phyloP scores from a whole-genome alignment of 1,284 basidiomycete species.

The Golubevia sp. region DNA sequence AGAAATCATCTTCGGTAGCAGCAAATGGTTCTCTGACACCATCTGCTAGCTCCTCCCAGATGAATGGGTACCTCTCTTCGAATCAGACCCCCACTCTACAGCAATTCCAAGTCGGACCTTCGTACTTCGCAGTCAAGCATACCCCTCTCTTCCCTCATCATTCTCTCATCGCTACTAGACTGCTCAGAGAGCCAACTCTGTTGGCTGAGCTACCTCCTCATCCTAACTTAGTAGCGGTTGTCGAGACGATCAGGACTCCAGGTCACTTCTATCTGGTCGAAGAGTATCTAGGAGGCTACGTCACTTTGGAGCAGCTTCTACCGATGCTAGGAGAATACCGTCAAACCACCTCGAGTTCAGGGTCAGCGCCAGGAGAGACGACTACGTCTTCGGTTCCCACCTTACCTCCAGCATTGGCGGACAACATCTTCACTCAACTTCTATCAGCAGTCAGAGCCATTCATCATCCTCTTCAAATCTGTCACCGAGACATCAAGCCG shows the following conservation, averaged over 20 bases:
- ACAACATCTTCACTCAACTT: slow-evolving; percentile 66
- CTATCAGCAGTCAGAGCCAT: slow-evolving; percentile 66
- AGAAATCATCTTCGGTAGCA: no score
- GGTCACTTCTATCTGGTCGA: slow-evolving; percentile 69
- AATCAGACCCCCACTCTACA: neutral
- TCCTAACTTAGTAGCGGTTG: slow-evolving; percentile 67
- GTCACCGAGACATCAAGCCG: slow-evolving; percentile 68
- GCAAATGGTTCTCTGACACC: no score
- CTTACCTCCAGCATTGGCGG: slow-evolving; percentile 52
- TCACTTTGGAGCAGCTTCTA: slow-evolving; percentile 60
- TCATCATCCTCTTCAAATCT: slow-evolving; percentile 65
- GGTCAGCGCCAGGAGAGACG: slow-evolving; percentile 13
- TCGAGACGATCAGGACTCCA: slow-evolving; percentile 66
- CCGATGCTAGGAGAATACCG: slow-evolving; percentile 23
- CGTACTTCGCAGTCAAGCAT: slow-evolving; percentile 67
- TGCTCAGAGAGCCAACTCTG: slow-evolving; percentile 67
- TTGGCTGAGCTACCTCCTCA: slow-evolving; percentile 67
- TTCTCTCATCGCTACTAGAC: slow-evolving; percentile 66
- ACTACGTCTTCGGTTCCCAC: slow-evolving; percentile 35
- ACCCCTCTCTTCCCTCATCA: slow-evolving; percentile 68
- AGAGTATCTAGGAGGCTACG: slow-evolving; percentile 64
- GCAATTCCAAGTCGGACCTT: neutral
- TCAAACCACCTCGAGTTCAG: slow-evolving; percentile 8
- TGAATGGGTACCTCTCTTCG: neutral
- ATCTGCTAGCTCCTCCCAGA: neutral